Evolutionary conservation across 2,329 filamentous ascomycete species (phyloP), one percentile per base, ranked within the genome.

Genomic region (Periglandula ipomoeae): DNA sequence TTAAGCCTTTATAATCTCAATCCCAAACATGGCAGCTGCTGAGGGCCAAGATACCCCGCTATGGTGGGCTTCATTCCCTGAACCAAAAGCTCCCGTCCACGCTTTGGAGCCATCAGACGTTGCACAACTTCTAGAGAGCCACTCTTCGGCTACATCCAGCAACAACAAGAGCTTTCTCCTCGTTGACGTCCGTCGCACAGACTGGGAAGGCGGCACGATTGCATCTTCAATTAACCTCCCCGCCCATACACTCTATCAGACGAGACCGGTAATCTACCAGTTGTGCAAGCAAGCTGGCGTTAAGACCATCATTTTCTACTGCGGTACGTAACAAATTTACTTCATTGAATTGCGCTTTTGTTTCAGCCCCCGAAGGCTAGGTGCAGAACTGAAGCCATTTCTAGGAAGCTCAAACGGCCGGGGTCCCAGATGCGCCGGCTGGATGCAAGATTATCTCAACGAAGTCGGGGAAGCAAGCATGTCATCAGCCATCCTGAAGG

Each of bases 201-300:
- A 80, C 54, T 74, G 72, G 65, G 70, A 72, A 57, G 81, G 82
- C 23, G 81, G 80, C 37, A 82, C 79, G 0, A 75, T 85, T 48
- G 64, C 65, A 8, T 73, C 71, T 2, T 81, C 79, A 1, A 67
- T 84, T 53, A 79, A 81, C 53, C 63, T 80, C 13, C 76, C 76
- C 1, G 76, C 76, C 8, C 75, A 80, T 47, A 72, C 68, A 11
- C 68, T 80, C 35, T 77, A 76, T 47, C 71, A 72, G 46, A 73
- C 72, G 3, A 66, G 76, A 5, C 66, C 70, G 4, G 62, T 65
- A 5, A 58, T 78, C 24, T 71, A 78, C 52, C 68, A 69, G 40
- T 62, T 81, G 17, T 73, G 71, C 61, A 71, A 70, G 53, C 67
- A 72, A 49, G 76, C 75, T 2, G 69, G 68, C 1, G 64, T 77